Base-by-base conservation (phyloP, 1,284 basidiomycete species). In the Prillingera fragicola region DNA sequence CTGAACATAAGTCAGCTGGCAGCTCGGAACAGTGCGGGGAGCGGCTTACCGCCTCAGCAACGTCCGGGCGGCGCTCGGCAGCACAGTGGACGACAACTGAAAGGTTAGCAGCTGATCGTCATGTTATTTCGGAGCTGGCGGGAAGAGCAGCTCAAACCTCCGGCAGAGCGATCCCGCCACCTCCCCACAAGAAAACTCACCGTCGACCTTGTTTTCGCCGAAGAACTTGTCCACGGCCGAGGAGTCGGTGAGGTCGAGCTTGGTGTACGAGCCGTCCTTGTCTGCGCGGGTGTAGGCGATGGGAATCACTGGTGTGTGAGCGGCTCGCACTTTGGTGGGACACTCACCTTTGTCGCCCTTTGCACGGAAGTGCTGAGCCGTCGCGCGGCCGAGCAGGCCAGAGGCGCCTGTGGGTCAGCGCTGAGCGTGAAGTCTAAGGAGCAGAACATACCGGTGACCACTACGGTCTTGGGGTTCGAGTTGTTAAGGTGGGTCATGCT, bases 301-400 rank as follows among this genome's bases (percentile, higher is more conserved):
- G 5, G 67, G 69, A 29, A 67, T 56, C 23, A 74, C 74, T 65
- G 22, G 32, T 5, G 2, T 8, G 36, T 50, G 19, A 46, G 43
- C 43, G 19, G 14, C 8, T 19, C 8, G 4, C 4, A 31, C 8
- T 18, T 15, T 13, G 27, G 8, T 12, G n/a, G 15, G 17, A 23
- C 8, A 52, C 59, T 18, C 26, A 58, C 58, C 65, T 15, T 59
- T 48, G 42, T 65, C 64, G 13, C 59, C 61, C 9, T 57, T 43
- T 2, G 39, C 26, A 35, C 52, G 46, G 52, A 71, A 67, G 25
- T 61, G 36, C 13, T 51, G 44, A 18, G 48, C 57, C 8, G 73
- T 70, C 1, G 74, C 74, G 41, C 75, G 62, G 15, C 75, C 75
- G 15, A 76, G 68, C 19, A 76, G 63, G 19, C 75, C 75, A n/a